Percentiles rank a stretch among this genome's conserved stretches.
phyloP scores from a whole-genome alignment of 179 eudicot genomes.

The Dionaea muscipula region DNA sequence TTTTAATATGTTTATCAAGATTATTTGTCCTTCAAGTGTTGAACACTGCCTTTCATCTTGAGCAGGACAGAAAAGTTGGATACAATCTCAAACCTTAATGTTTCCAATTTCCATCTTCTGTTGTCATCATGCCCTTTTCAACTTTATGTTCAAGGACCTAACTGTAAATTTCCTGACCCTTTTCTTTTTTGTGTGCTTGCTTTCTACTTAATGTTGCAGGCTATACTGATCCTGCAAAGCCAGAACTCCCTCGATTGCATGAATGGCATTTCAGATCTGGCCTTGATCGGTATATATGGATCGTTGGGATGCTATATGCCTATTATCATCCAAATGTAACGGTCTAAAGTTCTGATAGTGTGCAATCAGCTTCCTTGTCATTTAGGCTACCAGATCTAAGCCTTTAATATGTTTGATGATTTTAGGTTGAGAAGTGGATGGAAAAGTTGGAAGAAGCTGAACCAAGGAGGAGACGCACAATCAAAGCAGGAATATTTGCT shows the following conservation, averaged over 20 bases:
- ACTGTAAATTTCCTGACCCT: background rate
- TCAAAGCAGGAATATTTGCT: slow-evolving; percentile 59
- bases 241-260: slow-evolving; percentile 73
- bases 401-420: slow-evolving; percentile 5
- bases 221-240: slow-evolving; percentile 87
- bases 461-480: slow-evolving; percentile 49
- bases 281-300: slow-evolving; percentile 97
- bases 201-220: slow-evolving; percentile 33
- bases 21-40: too few relatives aligned
- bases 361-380: background rate
- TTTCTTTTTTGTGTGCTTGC: background rate
- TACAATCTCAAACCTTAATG: too few relatives aligned
- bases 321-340: slow-evolving; percentile 84
- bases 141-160: background rate
- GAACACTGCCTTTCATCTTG: too few relatives aligned
- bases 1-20: too few relatives aligned
- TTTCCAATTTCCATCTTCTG: too few relatives aligned
- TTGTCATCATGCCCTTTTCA: too few relatives aligned
- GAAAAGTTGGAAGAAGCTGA: slow-evolving; percentile 90
- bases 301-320: slow-evolving; percentile 91
- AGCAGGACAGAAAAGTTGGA: too few relatives aligned
- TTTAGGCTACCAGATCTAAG: slow-evolving; percentile 5
- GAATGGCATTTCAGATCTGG: slow-evolving; percentile 99
- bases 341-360: slow-evolving; percentile 5
- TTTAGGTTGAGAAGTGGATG: slow-evolving; percentile 81